Base-by-base conservation (phyloP, 495 filamentous ascomycete species). In the Aspergillus panamensis region DNA sequence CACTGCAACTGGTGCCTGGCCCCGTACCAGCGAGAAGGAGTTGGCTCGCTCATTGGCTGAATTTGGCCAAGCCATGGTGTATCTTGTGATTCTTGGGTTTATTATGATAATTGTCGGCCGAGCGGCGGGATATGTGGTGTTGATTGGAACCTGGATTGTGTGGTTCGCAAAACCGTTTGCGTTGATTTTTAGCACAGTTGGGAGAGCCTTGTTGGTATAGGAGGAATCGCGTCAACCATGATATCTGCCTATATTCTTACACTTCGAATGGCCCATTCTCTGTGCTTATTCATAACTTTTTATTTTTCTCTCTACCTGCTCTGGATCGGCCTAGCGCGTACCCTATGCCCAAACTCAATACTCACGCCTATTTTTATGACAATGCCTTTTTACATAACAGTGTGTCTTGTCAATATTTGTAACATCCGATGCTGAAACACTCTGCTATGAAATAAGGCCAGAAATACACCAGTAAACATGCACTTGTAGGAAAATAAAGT, bases 131-230 rank as follows among this genome's bases (percentile, higher is more conserved):
- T 77, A 74, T 42, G 53, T 75, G 29, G 61, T 74, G 32, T 62
- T 76, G 17, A 61, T 77, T 31, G 68, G 67, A 3, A 70, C 64
- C 37, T 79, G 76, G 76, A 62, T 79, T 16, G 43, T 74, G 6
- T 79, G 76, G 76, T 70, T 79, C 51, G 65, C 62, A 1, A 69
- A 58, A 25, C 76, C 76, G 6, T 70, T 79, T 65, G 69, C 63
- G 0, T 75, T 70, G 68, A 54, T 63, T 10, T 66, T 77, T 29
- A 66, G 73, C 9, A 56, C 61, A 25, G 37, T 76, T 20, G 67
- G 65, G 16, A 65, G 65, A 51, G 66, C 63, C 50, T 32, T 77
- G 39, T 62, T 65, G 33, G 29, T 49, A 44, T 63, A 40, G 59
- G 25, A 40, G 16, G 6, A 51, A 20, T 33, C 43, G 8, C 25